Base-by-base conservation (phyloP, 2,329 filamentous ascomycete genomes). In the Colletotrichum magnum region DNA sequence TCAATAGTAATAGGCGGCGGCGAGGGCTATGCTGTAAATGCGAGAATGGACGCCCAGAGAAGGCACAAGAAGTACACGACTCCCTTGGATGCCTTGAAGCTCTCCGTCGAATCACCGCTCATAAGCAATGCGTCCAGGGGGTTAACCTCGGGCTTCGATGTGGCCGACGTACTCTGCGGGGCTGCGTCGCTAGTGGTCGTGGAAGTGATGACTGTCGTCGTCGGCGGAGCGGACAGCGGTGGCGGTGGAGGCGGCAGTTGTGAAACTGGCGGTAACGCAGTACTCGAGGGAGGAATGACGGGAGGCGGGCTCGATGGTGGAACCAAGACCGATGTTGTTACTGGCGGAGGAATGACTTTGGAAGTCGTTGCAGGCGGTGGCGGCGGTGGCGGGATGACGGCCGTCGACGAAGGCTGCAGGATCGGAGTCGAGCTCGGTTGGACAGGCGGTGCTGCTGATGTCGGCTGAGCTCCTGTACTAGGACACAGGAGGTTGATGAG, bases 401-500 rank as follows among this genome's bases (percentile, higher is more conserved):
- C 28, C 32, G 16, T 66, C 7, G 66, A 54, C 13, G 62, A 45
- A 6, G 62, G 66, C 62, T 28, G 41, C 4, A 52, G 16, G 4
- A 53, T 43, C 13, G 26, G 28, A 1, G 66, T 66, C 2, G 62
- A 56, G n/a, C 6, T 69, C n/a, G 66, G 43, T 24, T 21, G 43
- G 28, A 28, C 5, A 5, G 66, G 41, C 21, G 64, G 66, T 18
- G 43, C 41, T 41, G 50, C 32, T 32, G 62, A 57, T 2, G 68
- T 63, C n/a, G 52, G 47, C 43, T 61, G 32, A 21, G n/a, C 52
- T 6, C 52, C 43, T 3, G 58, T 39, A 24, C 18, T 45, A 18
- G 69, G 61, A 61, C 83, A 85, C 5, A 84, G 72, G 2, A 80
- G 71, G 6, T 73, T 72, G n/a, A 81, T 75, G 6, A 85, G 74